Evolutionary conservation across 1,139 yeast species (phyloP).

Genomic region (Lodderomyces oxycetoniae): DNA sequence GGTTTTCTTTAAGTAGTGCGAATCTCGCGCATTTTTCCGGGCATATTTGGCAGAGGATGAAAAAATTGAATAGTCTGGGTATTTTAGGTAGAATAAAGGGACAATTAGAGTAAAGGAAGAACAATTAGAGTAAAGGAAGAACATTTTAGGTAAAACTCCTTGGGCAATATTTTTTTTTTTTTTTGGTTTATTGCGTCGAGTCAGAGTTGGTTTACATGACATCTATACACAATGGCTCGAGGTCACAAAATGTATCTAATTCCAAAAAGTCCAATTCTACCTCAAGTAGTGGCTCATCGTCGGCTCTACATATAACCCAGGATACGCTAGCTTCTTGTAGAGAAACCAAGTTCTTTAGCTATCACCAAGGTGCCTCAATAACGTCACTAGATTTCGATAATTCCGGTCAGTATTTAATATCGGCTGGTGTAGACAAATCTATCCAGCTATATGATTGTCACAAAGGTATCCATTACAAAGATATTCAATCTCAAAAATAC

Average conservation of each 20-base stretch:
- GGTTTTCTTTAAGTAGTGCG: too few species aligned
- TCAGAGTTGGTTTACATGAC: too few species aligned
- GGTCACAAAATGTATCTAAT: background rate
- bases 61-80: too few species aligned
- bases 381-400: constrained; percentile 86
- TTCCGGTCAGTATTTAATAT: constrained; percentile 71
- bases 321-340: constrained; percentile 44
- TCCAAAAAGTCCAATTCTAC: constrained; percentile 2
- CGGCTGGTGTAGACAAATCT: constrained; percentile 78
- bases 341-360: constrained; percentile 56
- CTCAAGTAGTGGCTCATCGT: constrained; percentile 1
- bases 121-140: too few species aligned
- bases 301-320: constrained; percentile 32
- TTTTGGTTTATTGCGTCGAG: too few species aligned
- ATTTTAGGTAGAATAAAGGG: too few species aligned
- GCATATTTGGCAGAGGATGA: too few species aligned
- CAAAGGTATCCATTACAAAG: constrained; percentile 60
- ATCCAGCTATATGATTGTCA: constrained; percentile 79
- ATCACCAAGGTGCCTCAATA: constrained; percentile 55
- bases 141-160: too few species aligned
- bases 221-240: background rate
- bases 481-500: constrained; percentile 80
- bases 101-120: too few species aligned
- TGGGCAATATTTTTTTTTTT: too few species aligned
- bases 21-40: too few species aligned